Evolutionary conservation across 1,284 basidiomycete species (phyloP), one percentile per base, ranked within the genome.

Genomic region (Volvariella surrecta): DNA sequence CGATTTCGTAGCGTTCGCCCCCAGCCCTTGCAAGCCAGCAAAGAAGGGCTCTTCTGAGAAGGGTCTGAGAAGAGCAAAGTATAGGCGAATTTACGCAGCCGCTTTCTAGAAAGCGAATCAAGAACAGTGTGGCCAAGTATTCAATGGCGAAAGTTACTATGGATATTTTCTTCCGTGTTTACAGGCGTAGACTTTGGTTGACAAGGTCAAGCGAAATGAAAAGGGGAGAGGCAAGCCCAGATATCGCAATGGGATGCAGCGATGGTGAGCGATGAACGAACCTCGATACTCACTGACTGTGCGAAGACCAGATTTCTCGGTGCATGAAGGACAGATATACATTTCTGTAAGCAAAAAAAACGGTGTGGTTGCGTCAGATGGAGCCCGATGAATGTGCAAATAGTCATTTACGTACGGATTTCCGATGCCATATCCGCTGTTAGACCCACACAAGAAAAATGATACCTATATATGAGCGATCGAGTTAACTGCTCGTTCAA

Each of bases 201-300:
- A 28, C 11, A 28, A n/a, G n/a, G 24, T 11, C 24, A 11, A 11
- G 11, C 6, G 24, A 28, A 11, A 11, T 6, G 6, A 28, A 28
- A 28, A 28, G 32, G 21, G 20, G 45, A 6, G 11, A 11, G 6
- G 24, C 24, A 11, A 28, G 11, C 24, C 24, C 6, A 28, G 11
- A 28, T 6, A 6, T 28, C 11, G 24, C 24, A 11, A 28, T 28
- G 24, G 24, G 24, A n/a, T n/a, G n/a, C 11, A 11, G 24, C 24
- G 24, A 28, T 35, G 34, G 58, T 51, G 46, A 50, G 56, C 50
- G 58, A 61, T 51, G 55, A 52, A 49, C 49, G 50, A 56, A 53
- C 31, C 45, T 39, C 46, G 35, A 45, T 62, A 88, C 87, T 89
- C 84, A 89, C 87, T 80, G 64, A 81, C 74, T 62, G 76, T 79